Evolutionary conservation across 306 rosid species (phyloP), one percentile per base, ranked within the genome.

Genomic region (Glycyrrhiza uralensis): DNA sequence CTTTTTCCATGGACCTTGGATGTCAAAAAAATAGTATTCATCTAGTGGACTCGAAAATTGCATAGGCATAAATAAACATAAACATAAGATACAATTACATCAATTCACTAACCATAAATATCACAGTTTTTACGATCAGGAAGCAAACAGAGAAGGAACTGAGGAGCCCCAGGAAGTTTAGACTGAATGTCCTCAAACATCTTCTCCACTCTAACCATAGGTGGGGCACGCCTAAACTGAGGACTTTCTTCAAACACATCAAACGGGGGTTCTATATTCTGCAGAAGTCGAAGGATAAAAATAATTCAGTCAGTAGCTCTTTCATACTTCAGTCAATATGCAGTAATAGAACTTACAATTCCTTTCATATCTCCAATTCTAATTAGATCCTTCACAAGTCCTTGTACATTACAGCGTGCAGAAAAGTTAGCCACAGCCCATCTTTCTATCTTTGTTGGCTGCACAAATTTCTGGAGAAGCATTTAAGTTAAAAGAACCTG

Each of bases 371-470:
- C 86, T 20, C 86, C 98, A 66, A 85, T 61, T 84, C 83, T 91
- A 20, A 74, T 87, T 35, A 94, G 74, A 76, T 85, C 90, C 38
- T 83, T 79, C 4, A 94, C 77, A 59, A 94, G 90, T 42, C 49
- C 79, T 35, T 59, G 75, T 23, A 79, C 61, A 65, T 94, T 89
- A 82, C 98, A 94, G 6, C 98, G 96, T 3, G 98, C 97, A 1
- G 96, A 91, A 54, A 94, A 94, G 80, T 91, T 94, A 1, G 77
- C 98, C 1, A 91, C 91, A 55, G 90, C 97, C 98, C 98, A 94
- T 52, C 84, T 74, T 35, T 83, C 96, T 39, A 94, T 55, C 83
- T 86, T 91, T 4, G 84, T 66, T n/a, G 98, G 98, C 72, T 86
- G 88, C 71, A 85, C 92, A 3, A 94, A 84, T 85, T 74, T 86